phyloP scores from a whole-genome alignment of 1,284 basidiomycete species.

The Cutaneotrichosporon curvatum region DNA sequence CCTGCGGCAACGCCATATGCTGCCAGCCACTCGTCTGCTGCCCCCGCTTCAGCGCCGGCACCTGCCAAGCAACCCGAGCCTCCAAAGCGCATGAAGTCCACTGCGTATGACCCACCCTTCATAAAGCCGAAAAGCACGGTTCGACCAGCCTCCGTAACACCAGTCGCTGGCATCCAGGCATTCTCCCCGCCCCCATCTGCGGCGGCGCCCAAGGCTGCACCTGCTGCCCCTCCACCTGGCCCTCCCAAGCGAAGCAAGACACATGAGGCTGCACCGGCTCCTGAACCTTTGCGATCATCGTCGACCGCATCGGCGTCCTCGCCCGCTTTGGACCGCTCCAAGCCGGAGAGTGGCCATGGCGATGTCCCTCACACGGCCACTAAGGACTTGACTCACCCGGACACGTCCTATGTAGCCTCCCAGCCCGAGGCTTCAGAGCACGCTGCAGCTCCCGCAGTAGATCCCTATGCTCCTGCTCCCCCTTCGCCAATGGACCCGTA shows the following conservation, averaged over 20 bases:
- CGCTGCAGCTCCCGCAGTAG: no score
- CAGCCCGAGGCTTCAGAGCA: no score
- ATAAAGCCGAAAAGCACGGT: slow-evolving; percentile 32
- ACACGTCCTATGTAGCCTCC: no score
- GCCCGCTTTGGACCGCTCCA: no score
- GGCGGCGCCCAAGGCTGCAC: slow-evolving; percentile 7
- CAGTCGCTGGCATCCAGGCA: not conserved
- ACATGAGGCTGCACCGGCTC: not conserved
- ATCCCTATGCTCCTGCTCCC: not conserved
- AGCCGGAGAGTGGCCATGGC: no score
- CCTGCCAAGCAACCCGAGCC: slow-evolving; percentile 20
- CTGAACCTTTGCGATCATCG: no score
- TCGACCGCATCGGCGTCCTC: no score
- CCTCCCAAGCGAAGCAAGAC: slow-evolving; percentile 23
- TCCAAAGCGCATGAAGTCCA: slow-evolving; percentile 32
- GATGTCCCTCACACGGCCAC: no score
- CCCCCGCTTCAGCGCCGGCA: slow-evolving; percentile 7
- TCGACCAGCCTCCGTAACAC: slow-evolving; percentile 12
- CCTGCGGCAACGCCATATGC: slow-evolving; percentile 8
- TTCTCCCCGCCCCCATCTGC: slow-evolving; percentile 9
- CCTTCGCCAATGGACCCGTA: no score
- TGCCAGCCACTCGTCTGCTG: slow-evolving; percentile 13
- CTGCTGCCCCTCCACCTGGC: slow-evolving; percentile 24
- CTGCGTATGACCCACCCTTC: slow-evolving; percentile 43
- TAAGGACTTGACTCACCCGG: no score